Percentiles rank a stretch among this genome's conserved stretches.
phyloP scores from a whole-genome alignment of 192 early-diverging fungal species.

The Rhizoclosmatium sp. region DNA sequence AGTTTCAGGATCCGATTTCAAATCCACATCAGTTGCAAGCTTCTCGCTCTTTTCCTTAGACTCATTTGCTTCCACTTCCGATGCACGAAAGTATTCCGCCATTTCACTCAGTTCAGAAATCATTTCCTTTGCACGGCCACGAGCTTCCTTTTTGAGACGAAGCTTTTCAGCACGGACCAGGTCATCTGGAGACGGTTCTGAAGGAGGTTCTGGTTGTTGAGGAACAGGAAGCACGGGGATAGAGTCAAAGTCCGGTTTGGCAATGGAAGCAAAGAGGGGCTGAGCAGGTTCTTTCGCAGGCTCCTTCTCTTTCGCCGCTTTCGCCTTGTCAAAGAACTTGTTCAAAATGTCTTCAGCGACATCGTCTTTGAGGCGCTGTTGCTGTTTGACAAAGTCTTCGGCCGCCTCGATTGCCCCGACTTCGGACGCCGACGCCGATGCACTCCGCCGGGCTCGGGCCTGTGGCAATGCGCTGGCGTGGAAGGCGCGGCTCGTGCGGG shows the following conservation, averaged over 20 bases:
- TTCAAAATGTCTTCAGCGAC: slow-evolving; percentile 4
- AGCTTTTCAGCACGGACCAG: background rate
- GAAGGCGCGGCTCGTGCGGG: too few relatives aligned
- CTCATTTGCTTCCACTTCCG: too few relatives aligned
- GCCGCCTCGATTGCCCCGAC: too few relatives aligned
- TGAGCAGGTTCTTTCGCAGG: background rate
- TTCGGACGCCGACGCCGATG: too few relatives aligned
- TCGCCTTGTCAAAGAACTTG: background rate
- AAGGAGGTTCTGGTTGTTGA: background rate
- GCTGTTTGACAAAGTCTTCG: background rate
- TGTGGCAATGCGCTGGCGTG: too few relatives aligned
- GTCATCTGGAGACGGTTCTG: background rate
- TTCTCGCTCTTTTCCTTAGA: too few relatives aligned
- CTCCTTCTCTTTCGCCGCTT: background rate
- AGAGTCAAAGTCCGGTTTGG: background rate
- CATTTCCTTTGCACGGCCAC: slow-evolving; percentile 2
- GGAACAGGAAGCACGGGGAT: background rate
- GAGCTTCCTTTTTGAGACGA: background rate
- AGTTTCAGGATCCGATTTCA: too few relatives aligned
- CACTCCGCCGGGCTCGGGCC: too few relatives aligned
- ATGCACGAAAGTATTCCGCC: background rate
- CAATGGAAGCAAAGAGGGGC: too few relatives aligned
- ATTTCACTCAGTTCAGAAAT: slow-evolving; percentile 6
- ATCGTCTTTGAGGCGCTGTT: background rate
- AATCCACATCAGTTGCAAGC: too few relatives aligned